Evolutionary conservation across 805 yeast genomes (phyloP).

Genomic region (Phaffomyces thermotolerans): DNA sequence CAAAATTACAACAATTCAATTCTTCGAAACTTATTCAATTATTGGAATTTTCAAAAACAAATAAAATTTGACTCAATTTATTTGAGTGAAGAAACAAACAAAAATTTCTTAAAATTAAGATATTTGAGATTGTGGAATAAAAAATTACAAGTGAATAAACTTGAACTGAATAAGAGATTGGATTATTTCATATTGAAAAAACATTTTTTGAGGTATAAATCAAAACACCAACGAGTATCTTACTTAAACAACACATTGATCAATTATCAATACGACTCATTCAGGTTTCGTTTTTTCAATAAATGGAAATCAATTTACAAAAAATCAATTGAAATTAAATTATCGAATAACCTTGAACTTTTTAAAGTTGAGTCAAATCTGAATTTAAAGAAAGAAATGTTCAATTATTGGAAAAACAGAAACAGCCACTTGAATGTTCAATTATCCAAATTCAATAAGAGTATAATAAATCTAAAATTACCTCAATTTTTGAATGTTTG

Average conservation of each 20-base stretch:
- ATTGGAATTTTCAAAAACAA: constrained; percentile 6
- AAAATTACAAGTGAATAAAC: not conserved
- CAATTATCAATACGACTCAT: not conserved
- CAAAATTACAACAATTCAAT: not conserved
- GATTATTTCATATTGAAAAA: constrained; percentile 3
- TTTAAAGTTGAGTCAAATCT: not conserved
- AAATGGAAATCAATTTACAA: not conserved
- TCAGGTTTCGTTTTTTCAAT: not conserved
- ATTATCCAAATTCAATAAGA: constrained; percentile 7
- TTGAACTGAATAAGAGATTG: constrained; percentile 4
- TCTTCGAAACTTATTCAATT: constrained; percentile 1
- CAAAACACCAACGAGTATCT: not conserved
- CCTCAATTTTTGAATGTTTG: constrained; percentile 12
- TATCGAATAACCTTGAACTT: constrained; percentile 1
- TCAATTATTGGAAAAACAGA: constrained; percentile 10
- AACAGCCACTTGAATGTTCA: constrained; percentile 1
- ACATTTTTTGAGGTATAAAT: constrained; percentile 5
- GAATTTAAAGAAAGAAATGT: not conserved
- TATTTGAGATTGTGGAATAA: constrained; percentile 17
- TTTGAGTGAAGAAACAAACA: constrained; percentile 10
- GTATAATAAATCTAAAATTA: not conserved
- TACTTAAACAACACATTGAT: not conserved
- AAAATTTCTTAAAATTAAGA: constrained; percentile 13
- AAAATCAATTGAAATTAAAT: not conserved
- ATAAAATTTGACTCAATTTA: constrained; percentile 7